Evolutionary conservation across 176 grass and related monocot genomes (phyloP).

Genomic region (Tuctoria greenei): DNA sequence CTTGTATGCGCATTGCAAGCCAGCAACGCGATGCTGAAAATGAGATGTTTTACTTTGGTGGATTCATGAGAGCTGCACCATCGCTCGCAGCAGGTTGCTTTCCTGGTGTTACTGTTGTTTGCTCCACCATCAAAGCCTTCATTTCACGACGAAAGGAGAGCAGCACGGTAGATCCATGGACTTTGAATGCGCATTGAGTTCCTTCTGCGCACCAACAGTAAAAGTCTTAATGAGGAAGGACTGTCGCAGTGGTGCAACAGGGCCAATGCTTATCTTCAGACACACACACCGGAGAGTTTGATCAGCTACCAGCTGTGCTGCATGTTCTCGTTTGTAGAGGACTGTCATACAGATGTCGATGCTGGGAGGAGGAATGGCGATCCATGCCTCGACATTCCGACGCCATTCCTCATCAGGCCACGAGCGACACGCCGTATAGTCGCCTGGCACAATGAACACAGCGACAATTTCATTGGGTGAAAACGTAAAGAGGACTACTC

Average conservation of each 20-base stretch:
- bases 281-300: conserved; percentile 6
- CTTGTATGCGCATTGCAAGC: background rate
- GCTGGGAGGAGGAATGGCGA: background rate
- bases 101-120: background rate
- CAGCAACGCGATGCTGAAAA: background rate
- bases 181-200: conserved; percentile 49
- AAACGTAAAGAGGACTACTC: background rate
- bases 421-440: background rate
- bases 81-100: background rate
- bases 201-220: conserved; percentile 6
- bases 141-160: background rate
- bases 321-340: background rate
- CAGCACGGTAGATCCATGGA: conserved; percentile 20
- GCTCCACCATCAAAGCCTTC: background rate
- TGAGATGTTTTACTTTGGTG: background rate
- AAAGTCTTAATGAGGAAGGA: conserved; percentile 30
- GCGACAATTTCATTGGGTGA: background rate
- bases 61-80: background rate
- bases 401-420: too few relatives aligned
- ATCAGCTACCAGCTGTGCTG: background rate
- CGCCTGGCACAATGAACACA: background rate
- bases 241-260: background rate
- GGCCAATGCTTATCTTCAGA: background rate
- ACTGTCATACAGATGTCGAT: too few relatives aligned
- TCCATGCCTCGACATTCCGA: conserved; percentile 2